A percentile compares a stretch with the other conserved stretches of the same genome.
These are phyloP conservation scores for Colletotrichum viniferum DNA, from an alignment of 2,329 filamentous ascomycete species.

Conservation along the genomic window DNA sequence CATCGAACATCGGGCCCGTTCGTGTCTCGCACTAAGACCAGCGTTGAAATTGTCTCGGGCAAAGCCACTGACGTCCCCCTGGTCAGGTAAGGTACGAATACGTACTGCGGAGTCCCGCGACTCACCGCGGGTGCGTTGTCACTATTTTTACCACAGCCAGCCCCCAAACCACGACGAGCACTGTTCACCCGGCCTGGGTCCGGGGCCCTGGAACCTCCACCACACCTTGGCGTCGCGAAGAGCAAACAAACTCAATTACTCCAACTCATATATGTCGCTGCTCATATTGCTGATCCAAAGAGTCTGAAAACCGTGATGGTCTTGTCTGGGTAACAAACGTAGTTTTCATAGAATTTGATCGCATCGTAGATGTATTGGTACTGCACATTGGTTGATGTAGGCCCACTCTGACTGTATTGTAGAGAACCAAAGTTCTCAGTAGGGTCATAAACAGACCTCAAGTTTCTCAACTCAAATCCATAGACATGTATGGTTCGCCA, in stretches of 20 bases:
- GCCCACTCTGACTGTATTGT: background rate
- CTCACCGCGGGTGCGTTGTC: background rate
- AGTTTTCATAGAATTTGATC: background rate
- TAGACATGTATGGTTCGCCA: background rate
- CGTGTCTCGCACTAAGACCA: background rate
- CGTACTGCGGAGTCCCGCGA: background rate
- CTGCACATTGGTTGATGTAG: background rate
- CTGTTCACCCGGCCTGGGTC: background rate
- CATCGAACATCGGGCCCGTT: background rate
- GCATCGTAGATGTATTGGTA: background rate
- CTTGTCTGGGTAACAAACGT: background rate
- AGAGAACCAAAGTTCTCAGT: background rate
- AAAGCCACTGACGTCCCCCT: constrained; percentile 3
- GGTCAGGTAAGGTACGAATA: background rate
- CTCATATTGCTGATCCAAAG: background rate
- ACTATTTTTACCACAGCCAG: constrained; percentile 12
- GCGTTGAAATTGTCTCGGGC: background rate
- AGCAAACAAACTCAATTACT: background rate
- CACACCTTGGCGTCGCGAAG: background rate
- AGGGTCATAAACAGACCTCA: background rate
- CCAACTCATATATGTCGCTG: background rate
- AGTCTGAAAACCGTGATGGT: background rate
- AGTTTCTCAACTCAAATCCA: background rate
- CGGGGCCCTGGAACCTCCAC: background rate
- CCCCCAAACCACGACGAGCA: background rate